Conservation (phyloP, 2,329 filamentous ascomycete species). For the Sphaerulina vaccinii region DNA sequence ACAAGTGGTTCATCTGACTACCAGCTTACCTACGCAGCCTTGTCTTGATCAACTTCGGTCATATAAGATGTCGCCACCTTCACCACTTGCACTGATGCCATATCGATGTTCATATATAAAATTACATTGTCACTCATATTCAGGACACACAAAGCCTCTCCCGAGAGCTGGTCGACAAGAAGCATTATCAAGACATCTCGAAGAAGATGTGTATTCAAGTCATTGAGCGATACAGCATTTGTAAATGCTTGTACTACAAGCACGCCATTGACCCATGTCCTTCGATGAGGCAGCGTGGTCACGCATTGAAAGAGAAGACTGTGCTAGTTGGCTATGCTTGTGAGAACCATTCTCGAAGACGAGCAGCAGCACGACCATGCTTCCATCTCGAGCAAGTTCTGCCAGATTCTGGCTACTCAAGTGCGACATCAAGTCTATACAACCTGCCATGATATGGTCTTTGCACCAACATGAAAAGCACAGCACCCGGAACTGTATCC, state of each 20-base stretch:
- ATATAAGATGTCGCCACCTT: slow-evolving; percentile 8
- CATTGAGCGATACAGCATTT: slow-evolving; percentile 81
- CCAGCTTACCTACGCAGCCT: slow-evolving; percentile 9
- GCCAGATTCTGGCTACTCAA: slow-evolving; percentile 30
- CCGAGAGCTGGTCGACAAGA: neutral
- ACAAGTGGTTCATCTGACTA: slow-evolving; percentile 6
- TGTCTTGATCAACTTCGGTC: neutral
- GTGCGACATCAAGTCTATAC: neutral
- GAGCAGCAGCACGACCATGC: neutral
- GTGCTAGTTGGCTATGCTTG: slow-evolving; percentile 84
- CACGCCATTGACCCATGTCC: slow-evolving; percentile 83
- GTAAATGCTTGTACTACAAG: slow-evolving; percentile 82
- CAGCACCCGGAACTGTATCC: too few relatives aligned
- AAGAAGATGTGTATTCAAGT: slow-evolving; percentile 80
- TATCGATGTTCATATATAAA: neutral
- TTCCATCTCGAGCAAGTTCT: neutral
- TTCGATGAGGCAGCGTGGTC: slow-evolving; percentile 70
- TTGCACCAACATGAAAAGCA: neutral
- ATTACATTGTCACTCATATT: neutral
- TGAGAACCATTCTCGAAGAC: slow-evolving; percentile 27
- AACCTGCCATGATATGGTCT: slow-evolving; percentile 6
- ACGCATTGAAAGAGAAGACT: slow-evolving; percentile 69
- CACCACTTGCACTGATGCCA: neutral
- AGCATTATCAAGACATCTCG: neutral
- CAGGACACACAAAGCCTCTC: neutral